These are phyloP conservation scores for Coniferiporia sulphurascens DNA, from an alignment of 1,284 basidiomycete species.

Conservation along the genomic window DNA sequence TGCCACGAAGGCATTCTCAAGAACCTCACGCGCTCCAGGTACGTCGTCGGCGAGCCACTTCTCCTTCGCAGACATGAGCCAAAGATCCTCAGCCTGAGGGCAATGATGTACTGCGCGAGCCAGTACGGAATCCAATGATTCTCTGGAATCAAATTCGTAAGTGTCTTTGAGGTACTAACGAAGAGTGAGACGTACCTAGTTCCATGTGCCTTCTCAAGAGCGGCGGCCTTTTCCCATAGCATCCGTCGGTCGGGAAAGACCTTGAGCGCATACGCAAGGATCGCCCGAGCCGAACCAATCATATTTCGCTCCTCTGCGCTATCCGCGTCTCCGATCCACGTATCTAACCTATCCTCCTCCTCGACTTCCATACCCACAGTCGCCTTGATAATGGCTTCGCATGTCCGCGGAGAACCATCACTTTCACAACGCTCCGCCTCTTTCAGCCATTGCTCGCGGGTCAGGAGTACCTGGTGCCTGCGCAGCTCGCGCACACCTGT, in stretches of 20 bases:
- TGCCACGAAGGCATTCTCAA: conserved; percentile 88
- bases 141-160: conserved; percentile 35
- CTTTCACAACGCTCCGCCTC: conserved; percentile 91
- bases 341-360: conserved; percentile 86
- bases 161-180: neutral
- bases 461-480: conserved; percentile 83
- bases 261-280: conserved; percentile 85
- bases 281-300: conserved; percentile 81
- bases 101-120: conserved; percentile 82
- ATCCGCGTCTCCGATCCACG: conserved; percentile 88
- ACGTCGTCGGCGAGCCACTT: conserved; percentile 90
- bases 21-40: conserved; percentile 78
- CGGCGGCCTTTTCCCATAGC: conserved; percentile 88
- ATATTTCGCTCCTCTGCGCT: conserved; percentile 67
- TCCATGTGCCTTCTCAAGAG: conserved; percentile 88
- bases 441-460: conserved; percentile 93
- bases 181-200: conserved; percentile 45
- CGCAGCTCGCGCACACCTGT: conserved; percentile 76
- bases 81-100: conserved; percentile 91
- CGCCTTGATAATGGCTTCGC: conserved; percentile 93
- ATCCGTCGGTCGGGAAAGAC: conserved; percentile 83
- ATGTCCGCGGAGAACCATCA: conserved; percentile 83
- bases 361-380: conserved; percentile 94
- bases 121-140: conserved; percentile 80
- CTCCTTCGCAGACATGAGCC: conserved; percentile 97